Evolutionary conservation across 1,139 yeast genomes (phyloP).

Genomic region (Nakaseomyces kungkrabaensis): DNA sequence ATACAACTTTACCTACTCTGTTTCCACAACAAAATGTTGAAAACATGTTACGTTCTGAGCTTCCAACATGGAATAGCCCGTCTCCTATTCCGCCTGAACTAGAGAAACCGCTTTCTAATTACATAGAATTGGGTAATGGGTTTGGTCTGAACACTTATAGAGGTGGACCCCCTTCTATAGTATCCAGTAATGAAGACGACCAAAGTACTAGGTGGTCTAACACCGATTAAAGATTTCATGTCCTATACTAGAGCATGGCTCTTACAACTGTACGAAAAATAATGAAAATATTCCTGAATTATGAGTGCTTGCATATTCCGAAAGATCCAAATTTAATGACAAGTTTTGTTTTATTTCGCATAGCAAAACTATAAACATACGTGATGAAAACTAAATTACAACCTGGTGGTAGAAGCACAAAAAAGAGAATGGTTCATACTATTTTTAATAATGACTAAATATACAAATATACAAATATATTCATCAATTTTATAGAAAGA

Average conservation of each 20-base stretch:
- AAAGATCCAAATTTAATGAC: no score
- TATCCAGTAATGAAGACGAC: conserved; percentile 12
- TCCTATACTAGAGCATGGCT: background rate
- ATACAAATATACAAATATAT: no score
- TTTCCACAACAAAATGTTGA: background rate
- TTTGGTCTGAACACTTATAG: conserved; percentile 18
- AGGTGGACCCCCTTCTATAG: conserved; percentile 21
- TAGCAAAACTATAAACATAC: no score
- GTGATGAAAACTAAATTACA: no score
- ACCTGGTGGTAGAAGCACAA: no score
- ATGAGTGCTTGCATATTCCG: background rate
- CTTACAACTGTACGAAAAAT: background rate
- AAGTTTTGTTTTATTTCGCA: no score
- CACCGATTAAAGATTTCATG: background rate
- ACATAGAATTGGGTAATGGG: conserved; percentile 24
- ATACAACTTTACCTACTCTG: background rate
- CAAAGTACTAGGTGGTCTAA: background rate
- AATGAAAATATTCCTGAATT: background rate
- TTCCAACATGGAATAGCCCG: background rate
- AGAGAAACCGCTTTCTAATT: conserved; percentile 5
- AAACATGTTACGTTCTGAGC: background rate
- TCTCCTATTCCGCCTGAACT: background rate
- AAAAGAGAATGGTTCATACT: no score
- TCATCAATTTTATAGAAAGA: no score
- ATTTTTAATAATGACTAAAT: no score